These are phyloP conservation scores for Leptoxyphium fumago DNA, from an alignment of 2,329 filamentous ascomycete genomes.

Conservation along the genomic window DNA sequence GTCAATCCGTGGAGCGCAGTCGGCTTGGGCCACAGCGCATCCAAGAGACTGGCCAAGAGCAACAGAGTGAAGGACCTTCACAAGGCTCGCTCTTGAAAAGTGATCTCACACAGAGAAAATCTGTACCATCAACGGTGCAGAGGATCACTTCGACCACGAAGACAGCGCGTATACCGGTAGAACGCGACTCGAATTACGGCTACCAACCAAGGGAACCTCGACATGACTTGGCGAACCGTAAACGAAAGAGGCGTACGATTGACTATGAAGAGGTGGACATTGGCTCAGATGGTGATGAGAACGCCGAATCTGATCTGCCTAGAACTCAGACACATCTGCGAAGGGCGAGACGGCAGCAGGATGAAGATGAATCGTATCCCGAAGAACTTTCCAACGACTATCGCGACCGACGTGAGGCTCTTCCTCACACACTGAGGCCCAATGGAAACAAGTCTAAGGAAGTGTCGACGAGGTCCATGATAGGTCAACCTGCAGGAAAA, in stretches of 20 bases:
- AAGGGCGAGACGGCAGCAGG: neutral
- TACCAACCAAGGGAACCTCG: constrained; percentile 19
- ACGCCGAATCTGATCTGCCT: constrained; percentile 12
- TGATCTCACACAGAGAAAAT: constrained; percentile 18
- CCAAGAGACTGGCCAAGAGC: constrained; percentile 7
- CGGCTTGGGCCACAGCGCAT: constrained; percentile 6
- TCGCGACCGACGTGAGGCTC: constrained; percentile 8
- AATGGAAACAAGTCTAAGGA: too few relatives aligned
- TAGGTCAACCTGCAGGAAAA: constrained; percentile 8
- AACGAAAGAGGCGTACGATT: constrained; percentile 9
- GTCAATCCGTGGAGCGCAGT: constrained; percentile 3
- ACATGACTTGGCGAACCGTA: constrained; percentile 7
- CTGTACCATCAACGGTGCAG: neutral
- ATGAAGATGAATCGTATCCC: constrained; percentile 9
- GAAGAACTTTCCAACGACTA: constrained; percentile 28
- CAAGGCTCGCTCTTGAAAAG: constrained; percentile 15
- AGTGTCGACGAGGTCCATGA: neutral
- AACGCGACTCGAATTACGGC: constrained; percentile 19
- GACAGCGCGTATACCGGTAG: constrained; percentile 18
- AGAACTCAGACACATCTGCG: neutral
- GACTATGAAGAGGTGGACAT: constrained; percentile 33
- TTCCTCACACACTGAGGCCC: too few relatives aligned
- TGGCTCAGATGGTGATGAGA: constrained; percentile 29
- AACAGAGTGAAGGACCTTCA: constrained; percentile 4
- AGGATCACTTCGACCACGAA: constrained; percentile 15